phyloP scores from a whole-genome alignment of 805 yeast genomes.

The Kodamaea kaohsiungensis region DNA sequence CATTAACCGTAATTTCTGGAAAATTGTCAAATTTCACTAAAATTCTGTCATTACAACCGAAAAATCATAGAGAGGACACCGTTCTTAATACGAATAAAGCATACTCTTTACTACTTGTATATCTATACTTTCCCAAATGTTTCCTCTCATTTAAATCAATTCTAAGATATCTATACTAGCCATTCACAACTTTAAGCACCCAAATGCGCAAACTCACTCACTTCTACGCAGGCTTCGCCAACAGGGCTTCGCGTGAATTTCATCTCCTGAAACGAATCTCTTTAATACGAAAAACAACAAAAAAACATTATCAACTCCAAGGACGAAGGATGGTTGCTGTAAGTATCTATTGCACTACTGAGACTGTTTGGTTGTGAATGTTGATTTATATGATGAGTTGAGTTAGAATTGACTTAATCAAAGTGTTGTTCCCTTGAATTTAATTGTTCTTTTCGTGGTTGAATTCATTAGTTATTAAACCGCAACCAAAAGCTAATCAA shows the following conservation, averaged over 20 bases:
- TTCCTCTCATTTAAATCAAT: too few relatives aligned
- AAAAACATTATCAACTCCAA: constrained; percentile 1
- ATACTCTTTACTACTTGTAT: too few relatives aligned
- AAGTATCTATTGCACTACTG: background rate
- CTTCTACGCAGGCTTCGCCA: constrained; percentile 4
- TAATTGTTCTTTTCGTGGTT: too few relatives aligned
- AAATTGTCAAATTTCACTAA: background rate
- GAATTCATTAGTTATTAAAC: background rate
- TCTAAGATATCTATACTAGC: too few relatives aligned
- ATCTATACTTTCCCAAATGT: too few relatives aligned
- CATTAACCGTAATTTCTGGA: background rate
- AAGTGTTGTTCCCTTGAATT: too few relatives aligned
- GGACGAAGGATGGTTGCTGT: constrained; percentile 3
- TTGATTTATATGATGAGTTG: background rate
- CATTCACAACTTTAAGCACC: background rate
- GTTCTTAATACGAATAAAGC: too few relatives aligned
- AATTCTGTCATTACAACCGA: background rate
- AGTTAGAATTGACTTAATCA: background rate
- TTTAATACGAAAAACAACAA: background rate
- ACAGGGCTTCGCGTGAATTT: constrained; percentile 4
- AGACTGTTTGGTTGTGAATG: background rate
- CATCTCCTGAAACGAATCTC: constrained; percentile 1
- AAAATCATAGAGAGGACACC: too few relatives aligned
- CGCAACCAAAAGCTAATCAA: background rate
- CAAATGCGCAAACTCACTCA: background rate